Evolutionary conservation across 148 eudicot species (phyloP), one percentile per base, ranked within the genome.

Genomic region (Suaeda aralocaspica): DNA sequence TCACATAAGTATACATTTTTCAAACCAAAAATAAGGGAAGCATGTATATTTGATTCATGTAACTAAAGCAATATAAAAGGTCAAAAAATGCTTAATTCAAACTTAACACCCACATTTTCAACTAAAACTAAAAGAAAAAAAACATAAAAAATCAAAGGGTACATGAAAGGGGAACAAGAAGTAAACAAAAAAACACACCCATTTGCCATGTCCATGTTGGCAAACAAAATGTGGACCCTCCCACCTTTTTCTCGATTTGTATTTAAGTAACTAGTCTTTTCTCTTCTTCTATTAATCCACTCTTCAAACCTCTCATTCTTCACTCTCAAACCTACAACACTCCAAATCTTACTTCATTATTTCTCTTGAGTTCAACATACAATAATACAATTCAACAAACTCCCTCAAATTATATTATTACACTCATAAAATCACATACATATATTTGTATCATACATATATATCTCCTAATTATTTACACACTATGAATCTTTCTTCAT

Each of bases 401-500:
- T 2, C 39, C 16, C 60, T 36, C 41, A 36, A 36, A 1, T n/a
- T n/a, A n/a, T n/a, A n/a, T n/a, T n/a, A n/a, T n/a, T n/a, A n/a
- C n/a, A 56, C 2, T 31, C 60, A 12, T 56, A 56, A 36, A 36
- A 36, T 36, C 41, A 36, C 8, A 36, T 36, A 36, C 8, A 36
- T n/a, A n/a, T n/a, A n/a, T n/a, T n/a, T n/a, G n/a, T n/a, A n/a
- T n/a, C n/a, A n/a, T n/a, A n/a, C n/a, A n/a, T n/a, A n/a, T n/a
- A n/a, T n/a, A n/a, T n/a, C n/a, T n/a, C n/a, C n/a, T n/a, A 3
- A 29, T 1, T 11, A 13, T 7, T 25, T 42, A 64, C 0, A 56
- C 19, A 52, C 18, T 22, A 85, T 81, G 89, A 81, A 39, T 75
- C 29, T 69, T 69, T 82, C 55, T 55, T 41, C 80, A 2, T 30